A percentile compares a stretch with the other conserved stretches of the same genome.
phyloP scores from a whole-genome alignment of 2,329 filamentous ascomycete genomes.

The Alternaria viburni region DNA sequence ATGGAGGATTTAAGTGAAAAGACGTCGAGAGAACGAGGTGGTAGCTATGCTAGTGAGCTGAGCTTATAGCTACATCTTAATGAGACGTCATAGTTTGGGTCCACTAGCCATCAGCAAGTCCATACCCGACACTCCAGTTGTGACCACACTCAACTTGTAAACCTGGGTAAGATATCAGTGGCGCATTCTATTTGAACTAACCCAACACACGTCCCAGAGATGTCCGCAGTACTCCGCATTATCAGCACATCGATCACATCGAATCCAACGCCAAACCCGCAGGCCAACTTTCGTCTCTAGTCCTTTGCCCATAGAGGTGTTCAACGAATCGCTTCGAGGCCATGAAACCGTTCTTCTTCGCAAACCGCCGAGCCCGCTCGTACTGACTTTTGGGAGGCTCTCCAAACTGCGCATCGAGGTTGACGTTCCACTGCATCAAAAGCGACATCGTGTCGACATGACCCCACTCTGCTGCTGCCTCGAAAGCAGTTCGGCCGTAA shows the following conservation, averaged over 20 bases:
- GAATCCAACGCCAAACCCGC: background rate
- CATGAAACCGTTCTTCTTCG: background rate
- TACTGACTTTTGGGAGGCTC: background rate
- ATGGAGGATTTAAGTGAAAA: background rate
- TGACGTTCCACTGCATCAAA: background rate
- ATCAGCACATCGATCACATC: background rate
- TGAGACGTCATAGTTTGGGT: background rate
- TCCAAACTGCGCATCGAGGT: background rate
- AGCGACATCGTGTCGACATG: conserved; percentile 5
- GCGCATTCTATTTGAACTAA: background rate
- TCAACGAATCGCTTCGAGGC: background rate
- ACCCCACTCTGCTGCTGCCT: conserved; percentile 10
- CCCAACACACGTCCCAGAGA: background rate
- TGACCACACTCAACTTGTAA: background rate
- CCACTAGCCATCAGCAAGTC: background rate
- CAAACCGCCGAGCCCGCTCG: background rate
- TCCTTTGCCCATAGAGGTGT: background rate
- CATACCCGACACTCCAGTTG: background rate
- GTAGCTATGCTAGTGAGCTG: background rate
- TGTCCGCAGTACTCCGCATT: background rate
- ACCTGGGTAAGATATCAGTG: background rate
- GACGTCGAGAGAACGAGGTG: background rate
- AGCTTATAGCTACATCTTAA: background rate
- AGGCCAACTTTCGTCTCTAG: background rate
- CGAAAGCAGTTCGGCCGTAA: conserved; percentile 4